phyloP scores from a whole-genome alignment of 1,284 basidiomycete species.

The Cystobasidium sp. region DNA sequence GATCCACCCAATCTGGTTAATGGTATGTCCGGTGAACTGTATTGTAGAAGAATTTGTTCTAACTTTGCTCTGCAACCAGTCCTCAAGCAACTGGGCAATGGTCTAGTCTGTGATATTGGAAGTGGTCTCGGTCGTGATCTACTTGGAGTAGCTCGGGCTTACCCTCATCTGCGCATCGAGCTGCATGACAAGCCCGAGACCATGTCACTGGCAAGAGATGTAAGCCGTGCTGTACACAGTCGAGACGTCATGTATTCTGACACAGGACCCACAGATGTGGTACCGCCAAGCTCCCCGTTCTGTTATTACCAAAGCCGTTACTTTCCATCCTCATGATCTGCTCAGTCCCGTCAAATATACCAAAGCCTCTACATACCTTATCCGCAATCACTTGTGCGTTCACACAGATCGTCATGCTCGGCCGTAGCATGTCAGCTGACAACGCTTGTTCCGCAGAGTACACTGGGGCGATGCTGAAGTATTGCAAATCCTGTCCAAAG shows the following conservation, averaged over 20 bases:
- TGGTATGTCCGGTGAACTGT: not conserved
- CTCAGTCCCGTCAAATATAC: conserved; percentile 37
- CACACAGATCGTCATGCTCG: not conserved
- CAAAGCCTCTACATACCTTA: conserved; percentile 35
- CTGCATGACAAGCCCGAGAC: conserved; percentile 41
- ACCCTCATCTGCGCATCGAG: conserved; percentile 39
- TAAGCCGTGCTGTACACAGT: not conserved
- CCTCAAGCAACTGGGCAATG: conserved; percentile 31
- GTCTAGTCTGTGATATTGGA: conserved; percentile 39
- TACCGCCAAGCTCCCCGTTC: conserved; percentile 41
- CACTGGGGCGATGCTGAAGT: conserved; percentile 42
- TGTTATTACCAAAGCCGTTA: conserved; percentile 40
- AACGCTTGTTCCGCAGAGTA: conserved; percentile 6
- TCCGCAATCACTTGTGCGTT: conserved; percentile 40
- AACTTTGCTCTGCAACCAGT: not conserved
- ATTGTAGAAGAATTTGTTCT: not conserved
- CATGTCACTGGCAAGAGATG: conserved; percentile 37
- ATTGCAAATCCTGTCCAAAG: conserved; percentile 35
- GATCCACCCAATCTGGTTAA: conserved; percentile 42
- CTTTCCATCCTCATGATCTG: conserved; percentile 41
- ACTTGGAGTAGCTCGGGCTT: conserved; percentile 37
- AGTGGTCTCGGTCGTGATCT: conserved; percentile 40
- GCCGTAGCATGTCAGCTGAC: not conserved
- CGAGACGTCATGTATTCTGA: not conserved
- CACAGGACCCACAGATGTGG: conserved; percentile 27